These are phyloP conservation scores for Apiospora aurea DNA, from an alignment of 2,329 filamentous ascomycete genomes.

Conservation along the genomic window DNA sequence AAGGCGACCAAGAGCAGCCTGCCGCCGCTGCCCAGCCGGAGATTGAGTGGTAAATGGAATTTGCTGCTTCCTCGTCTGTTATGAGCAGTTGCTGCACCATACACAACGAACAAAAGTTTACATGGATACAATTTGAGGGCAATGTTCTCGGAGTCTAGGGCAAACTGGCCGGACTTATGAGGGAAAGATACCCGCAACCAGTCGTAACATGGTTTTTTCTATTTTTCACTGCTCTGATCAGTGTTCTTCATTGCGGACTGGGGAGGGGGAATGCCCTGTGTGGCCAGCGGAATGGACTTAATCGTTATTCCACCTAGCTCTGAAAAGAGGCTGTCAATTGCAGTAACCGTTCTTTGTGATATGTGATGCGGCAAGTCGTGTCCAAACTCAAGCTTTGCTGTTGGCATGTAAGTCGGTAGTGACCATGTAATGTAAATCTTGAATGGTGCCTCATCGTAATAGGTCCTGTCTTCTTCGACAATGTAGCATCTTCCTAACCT, in stretches of 20 bases:
- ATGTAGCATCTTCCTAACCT: not conserved
- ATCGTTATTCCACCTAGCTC: slow-evolving; percentile 74
- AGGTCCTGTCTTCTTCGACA: too few relatives aligned
- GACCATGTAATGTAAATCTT: too few relatives aligned
- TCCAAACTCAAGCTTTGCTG: not conserved
- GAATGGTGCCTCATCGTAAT: not conserved
- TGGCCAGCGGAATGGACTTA: slow-evolving; percentile 84
- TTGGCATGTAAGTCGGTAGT: not conserved
- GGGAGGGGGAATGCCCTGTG: slow-evolving; percentile 98
- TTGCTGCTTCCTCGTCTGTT: slow-evolving; percentile 18
- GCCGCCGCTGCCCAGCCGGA: slow-evolving; percentile 10
- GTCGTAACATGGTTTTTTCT: slow-evolving; percentile 38
- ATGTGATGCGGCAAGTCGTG: not conserved
- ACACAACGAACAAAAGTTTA: slow-evolving; percentile 30
- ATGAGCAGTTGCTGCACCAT: slow-evolving; percentile 26
- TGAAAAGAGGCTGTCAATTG: slow-evolving; percentile 22
- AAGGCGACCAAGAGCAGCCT: slow-evolving; percentile 25
- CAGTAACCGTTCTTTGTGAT: slow-evolving; percentile 12
- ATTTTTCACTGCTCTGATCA: slow-evolving; percentile 33
- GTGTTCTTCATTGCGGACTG: slow-evolving; percentile 35
- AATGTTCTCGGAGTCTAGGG: slow-evolving; percentile 51
- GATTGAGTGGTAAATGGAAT: slow-evolving; percentile 34
- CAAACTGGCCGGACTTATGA: slow-evolving; percentile 87
- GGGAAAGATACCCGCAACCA: slow-evolving; percentile 93
- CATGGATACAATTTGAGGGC: slow-evolving; percentile 34